Evolutionary conservation across 1,284 basidiomycete species (phyloP), one percentile per base, ranked within the genome.

Genomic region (Ustilago cynodontis): DNA sequence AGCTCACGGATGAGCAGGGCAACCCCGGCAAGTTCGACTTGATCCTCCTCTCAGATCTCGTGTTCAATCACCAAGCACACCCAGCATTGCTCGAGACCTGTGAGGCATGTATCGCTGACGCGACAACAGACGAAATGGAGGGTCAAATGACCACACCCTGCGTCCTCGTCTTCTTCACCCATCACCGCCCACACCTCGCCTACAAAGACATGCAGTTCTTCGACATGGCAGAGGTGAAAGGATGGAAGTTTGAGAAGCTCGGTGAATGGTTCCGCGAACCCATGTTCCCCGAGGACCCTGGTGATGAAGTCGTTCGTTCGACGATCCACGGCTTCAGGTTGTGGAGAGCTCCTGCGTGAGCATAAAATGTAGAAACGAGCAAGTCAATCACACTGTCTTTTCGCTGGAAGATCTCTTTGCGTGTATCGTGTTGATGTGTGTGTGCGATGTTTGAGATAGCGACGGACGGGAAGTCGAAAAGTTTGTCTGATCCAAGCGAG

Each of bases 111-210:
- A 80, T 89, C 9, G 61, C 85, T n/a, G 74, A 61, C 9, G 67
- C 85, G 1, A 28, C 60, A 3, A 28, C 52, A 10, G 69, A 57
- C 2, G 55, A 64, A 29, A 49, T 54, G 55, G 61, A 74, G 18
- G 65, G 52, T 0, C 11, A 16, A 11, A 64, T 70, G 31, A 52
- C 59, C 13, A 68, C 62, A 8, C 80, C 93, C 0, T 89, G 88
- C 58, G 89, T 94, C 2, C 90, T 98, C 2, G 93, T 96, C 2
- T 98, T 98, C 87, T 96, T 93, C 86, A 93, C 92, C 0, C 95
- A 98, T 77, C 96, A 98, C 82, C 89, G 93, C 0, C 95, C 92
- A 92, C 79, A 90, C 28, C 56, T 95, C 18, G 93, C 93, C 0
- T 89, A 93, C 64, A 91, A 92, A 24, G 94, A 98, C 84, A 90